A percentile compares a stretch with the other conserved stretches of the same genome.
phyloP scores from a whole-genome alignment of 1,284 basidiomycete species.

The Sporisorium exsertum region DNA sequence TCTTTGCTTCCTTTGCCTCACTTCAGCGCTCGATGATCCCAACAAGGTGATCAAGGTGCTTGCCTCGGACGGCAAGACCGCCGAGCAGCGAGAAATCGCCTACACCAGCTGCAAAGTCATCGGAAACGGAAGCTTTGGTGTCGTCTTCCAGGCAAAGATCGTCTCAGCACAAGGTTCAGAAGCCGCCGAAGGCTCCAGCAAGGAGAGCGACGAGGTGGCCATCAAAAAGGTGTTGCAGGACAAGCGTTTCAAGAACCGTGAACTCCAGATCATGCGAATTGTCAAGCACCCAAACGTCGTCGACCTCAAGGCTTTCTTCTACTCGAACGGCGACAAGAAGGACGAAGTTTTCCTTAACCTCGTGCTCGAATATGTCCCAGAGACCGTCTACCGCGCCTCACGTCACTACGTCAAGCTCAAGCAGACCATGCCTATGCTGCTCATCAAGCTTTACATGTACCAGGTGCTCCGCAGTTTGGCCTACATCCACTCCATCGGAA shows the following conservation, averaged over 20 bases:
- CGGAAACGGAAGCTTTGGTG: slow-evolving; percentile 98
- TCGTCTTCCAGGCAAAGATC: slow-evolving; percentile 84
- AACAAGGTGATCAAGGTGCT: slow-evolving; percentile 93
- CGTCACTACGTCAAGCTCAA: slow-evolving; percentile 99
- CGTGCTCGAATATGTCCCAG: slow-evolving; percentile 98
- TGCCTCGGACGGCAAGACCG: slow-evolving; percentile 93
- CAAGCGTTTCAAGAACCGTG: slow-evolving; percentile 99
- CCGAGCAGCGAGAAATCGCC: slow-evolving; percentile 85
- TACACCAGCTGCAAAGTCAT: slow-evolving; percentile 99
- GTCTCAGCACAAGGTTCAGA: slow-evolving; percentile 69
- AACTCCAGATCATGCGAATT: slow-evolving; percentile 99
- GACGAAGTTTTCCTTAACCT: slow-evolving; percentile 99
- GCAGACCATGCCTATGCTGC: slow-evolving; percentile 98
- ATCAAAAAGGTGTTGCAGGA: slow-evolving; percentile 99
- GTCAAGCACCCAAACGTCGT: slow-evolving; percentile 98
- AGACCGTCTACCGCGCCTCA: slow-evolving; percentile 98
- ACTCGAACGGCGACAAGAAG: slow-evolving; percentile 99
- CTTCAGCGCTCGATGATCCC: slow-evolving; percentile 80
- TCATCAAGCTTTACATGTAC: slow-evolving; percentile 98
- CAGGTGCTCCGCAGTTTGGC: slow-evolving; percentile 95
- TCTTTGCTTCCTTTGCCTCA: background rate
- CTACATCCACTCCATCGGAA: slow-evolving; percentile 96
- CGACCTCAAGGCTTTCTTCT: slow-evolving; percentile 97
- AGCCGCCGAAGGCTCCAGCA: slow-evolving; percentile 41
- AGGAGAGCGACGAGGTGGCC: slow-evolving; percentile 78